Conservation (phyloP, 108 stramenopile species). For the Cylindrotheca closterium region DNA sequence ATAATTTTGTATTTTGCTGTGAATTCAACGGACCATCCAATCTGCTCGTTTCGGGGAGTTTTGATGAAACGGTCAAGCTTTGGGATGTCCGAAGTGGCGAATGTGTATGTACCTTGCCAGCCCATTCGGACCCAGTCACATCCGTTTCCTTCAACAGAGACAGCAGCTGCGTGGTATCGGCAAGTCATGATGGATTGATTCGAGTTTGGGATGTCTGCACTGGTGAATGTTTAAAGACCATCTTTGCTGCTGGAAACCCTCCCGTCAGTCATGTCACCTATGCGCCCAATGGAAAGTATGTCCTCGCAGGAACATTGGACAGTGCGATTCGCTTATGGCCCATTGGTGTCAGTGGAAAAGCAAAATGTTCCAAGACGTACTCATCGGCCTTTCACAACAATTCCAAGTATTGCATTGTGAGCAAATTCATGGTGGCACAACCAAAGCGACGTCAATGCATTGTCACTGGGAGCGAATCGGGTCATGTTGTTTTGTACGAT, state of each 20-base stretch:
- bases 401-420: slow-evolving; percentile 73
- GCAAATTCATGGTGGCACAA: slow-evolving; percentile 64
- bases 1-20: slow-evolving; percentile 89
- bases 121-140: slow-evolving; percentile 96
- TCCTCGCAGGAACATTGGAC: slow-evolving; percentile 83
- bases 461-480: slow-evolving; percentile 89
- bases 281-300: slow-evolving; percentile 90
- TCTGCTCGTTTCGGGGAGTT: slow-evolving; percentile 81
- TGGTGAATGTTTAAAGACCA: slow-evolving; percentile 93
- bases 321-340: slow-evolving; percentile 81
- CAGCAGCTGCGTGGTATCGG: slow-evolving; percentile 81
- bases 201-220: slow-evolving; percentile 95
- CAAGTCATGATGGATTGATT: slow-evolving; percentile 90
- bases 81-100: slow-evolving; percentile 94
- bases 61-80: slow-evolving; percentile 94
- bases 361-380: slow-evolving; percentile 39
- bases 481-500: slow-evolving; percentile 86
- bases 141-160: slow-evolving; percentile 88
- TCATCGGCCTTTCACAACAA: slow-evolving; percentile 41
- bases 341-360: slow-evolving; percentile 39
- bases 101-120: slow-evolving; percentile 88
- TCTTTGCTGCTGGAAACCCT: slow-evolving; percentile 90
- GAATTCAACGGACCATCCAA: slow-evolving; percentile 76
- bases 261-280: slow-evolving; percentile 82
- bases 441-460: slow-evolving; percentile 63